A percentile compares a stretch with the other conserved stretches of the same genome.
Conservation (phyloP, 495 filamentous ascomycete genomes). For the Geoglossum glabrum region DNA sequence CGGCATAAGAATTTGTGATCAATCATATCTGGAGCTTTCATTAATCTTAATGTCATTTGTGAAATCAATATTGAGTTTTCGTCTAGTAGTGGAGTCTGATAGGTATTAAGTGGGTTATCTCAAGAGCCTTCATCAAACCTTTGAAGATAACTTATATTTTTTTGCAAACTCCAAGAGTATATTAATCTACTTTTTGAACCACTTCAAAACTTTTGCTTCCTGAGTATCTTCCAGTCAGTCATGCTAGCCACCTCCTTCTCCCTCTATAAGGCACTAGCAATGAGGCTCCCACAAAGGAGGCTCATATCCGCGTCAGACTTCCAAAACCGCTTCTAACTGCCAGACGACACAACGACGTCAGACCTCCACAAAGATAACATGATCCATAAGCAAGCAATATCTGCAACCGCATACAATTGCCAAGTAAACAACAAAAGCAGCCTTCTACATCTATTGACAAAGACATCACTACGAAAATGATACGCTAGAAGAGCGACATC, state of each 20-base stretch:
- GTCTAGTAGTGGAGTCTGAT: slow-evolving; percentile 18
- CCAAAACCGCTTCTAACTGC: too few species aligned
- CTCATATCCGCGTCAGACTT: too few species aligned
- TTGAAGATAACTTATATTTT: neutral
- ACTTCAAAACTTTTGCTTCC: slow-evolving; percentile 1
- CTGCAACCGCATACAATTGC: too few species aligned
- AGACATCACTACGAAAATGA: too few species aligned
- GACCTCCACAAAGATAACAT: too few species aligned
- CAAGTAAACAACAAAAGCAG: too few species aligned
- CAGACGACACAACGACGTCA: too few species aligned
- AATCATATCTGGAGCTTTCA: slow-evolving; percentile 18
- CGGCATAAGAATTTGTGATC: slow-evolving; percentile 26
- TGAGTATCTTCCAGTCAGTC: slow-evolving; percentile 1
- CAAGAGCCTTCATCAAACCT: slow-evolving; percentile 14
- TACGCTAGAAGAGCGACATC: too few species aligned
- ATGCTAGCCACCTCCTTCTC: neutral
- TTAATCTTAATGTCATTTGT: slow-evolving; percentile 16
- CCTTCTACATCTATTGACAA: too few species aligned
- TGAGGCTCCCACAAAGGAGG: too few species aligned
- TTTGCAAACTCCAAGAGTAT: slow-evolving; percentile 1
- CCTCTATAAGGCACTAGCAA: too few species aligned
- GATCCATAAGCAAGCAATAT: too few species aligned
- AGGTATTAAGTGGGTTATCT: slow-evolving; percentile 19
- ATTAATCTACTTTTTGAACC: neutral
- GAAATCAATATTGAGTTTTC: slow-evolving; percentile 26